Percentiles rank a stretch among this genome's conserved stretches.
phyloP scores from a whole-genome alignment of 192 early-diverging fungal genomes.

The Rhizophagus clarus region DNA sequence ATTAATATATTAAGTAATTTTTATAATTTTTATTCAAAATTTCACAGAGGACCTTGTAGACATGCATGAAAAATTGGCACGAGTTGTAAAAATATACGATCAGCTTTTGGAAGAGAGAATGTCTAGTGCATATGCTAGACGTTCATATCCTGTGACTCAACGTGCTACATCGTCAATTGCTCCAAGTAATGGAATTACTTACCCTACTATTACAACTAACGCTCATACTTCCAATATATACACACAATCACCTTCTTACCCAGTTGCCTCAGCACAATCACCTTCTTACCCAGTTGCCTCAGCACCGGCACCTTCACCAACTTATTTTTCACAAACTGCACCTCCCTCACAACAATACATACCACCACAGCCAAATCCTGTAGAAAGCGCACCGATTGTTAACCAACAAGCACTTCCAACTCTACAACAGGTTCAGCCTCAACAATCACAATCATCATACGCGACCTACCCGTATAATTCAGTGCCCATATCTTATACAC shows the following conservation, averaged over 20 bases:
- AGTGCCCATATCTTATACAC: neutral
- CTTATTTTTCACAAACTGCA: constrained; percentile 17
- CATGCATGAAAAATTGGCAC: constrained; percentile 79
- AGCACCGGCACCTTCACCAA: constrained; percentile 22
- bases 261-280: constrained; percentile 25
- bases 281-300: constrained; percentile 29
- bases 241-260: constrained; percentile 16
- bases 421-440: neutral
- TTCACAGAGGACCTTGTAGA: constrained; percentile 64
- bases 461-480: neutral
- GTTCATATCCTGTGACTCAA: neutral
- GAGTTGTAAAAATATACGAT: constrained; percentile 86
- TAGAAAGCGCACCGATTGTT: neutral
- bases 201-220: constrained; percentile 15
- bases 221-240: constrained; percentile 2
- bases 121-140: constrained; percentile 37
- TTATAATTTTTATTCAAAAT: neutral
- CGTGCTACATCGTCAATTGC: neutral
- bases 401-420: constrained; percentile 5
- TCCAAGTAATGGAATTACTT: neutral
- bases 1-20: neutral
- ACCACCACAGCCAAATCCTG: neutral
- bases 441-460: neutral
- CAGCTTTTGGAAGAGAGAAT: constrained; percentile 79
- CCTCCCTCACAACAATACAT: constrained; percentile 4